Evolutionary conservation across 2,329 filamentous ascomycete species (phyloP).

Genomic region (Pestalotiopsis sp.): DNA sequence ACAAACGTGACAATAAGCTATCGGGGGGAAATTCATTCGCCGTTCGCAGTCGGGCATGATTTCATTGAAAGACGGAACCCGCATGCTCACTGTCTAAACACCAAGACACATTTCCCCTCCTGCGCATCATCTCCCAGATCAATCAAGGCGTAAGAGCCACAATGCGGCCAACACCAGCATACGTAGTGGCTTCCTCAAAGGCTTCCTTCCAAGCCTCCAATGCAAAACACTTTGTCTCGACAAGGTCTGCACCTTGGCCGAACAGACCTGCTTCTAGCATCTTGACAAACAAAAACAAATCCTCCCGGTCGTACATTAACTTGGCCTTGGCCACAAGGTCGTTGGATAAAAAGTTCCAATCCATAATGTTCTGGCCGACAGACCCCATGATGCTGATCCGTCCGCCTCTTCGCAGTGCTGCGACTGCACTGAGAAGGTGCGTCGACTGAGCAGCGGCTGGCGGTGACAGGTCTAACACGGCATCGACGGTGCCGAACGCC

Average conservation of each 20-base stretch:
- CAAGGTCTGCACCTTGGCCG: conserved; percentile 16
- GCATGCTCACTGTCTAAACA: too few relatives aligned
- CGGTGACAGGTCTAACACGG: conserved; percentile 47
- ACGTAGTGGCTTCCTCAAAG: conserved; percentile 18
- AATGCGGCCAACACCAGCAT: conserved; percentile 20
- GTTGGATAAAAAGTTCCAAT: conserved; percentile 28
- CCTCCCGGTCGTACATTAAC: conserved; percentile 45
- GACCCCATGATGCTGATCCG: conserved; percentile 33
- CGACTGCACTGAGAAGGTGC: conserved; percentile 38
- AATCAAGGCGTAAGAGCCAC: conserved; percentile 18
- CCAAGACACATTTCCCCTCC: too few relatives aligned
- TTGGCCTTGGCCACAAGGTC: conserved; percentile 39
- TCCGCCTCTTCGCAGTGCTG: conserved; percentile 34
- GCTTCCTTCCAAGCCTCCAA: conserved; percentile 22
- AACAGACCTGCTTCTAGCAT: conserved; percentile 39
- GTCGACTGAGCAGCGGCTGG: conserved; percentile 35
- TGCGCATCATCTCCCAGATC: neutral
- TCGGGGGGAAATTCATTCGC: too few relatives aligned
- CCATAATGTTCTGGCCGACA: conserved; percentile 7
- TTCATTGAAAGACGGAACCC: too few relatives aligned
- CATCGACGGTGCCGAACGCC: conserved; percentile 35
- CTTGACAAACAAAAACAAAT: conserved; percentile 39
- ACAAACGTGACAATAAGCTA: too few relatives aligned
- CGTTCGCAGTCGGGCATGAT: too few relatives aligned
- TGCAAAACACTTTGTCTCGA: conserved; percentile 19